Evolutionary conservation across 345 rosid genomes (phyloP).

Genomic region (Pugionium dolabratum): DNA sequence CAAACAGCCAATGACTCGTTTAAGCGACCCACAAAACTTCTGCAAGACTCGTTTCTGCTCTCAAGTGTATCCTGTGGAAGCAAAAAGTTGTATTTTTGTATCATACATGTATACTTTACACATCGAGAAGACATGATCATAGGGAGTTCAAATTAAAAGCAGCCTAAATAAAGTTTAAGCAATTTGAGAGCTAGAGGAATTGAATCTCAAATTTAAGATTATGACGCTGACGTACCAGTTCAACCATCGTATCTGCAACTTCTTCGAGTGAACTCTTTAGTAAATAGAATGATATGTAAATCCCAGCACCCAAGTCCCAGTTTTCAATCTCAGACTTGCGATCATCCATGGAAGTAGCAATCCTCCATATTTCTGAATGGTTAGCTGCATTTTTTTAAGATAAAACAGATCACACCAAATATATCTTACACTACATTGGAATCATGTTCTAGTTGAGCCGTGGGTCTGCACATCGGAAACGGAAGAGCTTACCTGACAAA

Average conservation of each 20-base stretch:
- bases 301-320: slow-evolving; percentile 96
- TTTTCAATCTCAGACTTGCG: slow-evolving; percentile 91
- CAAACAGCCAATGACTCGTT: slow-evolving; percentile 71
- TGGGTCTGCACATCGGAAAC: slow-evolving; percentile 15
- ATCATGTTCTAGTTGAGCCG: slow-evolving; percentile 9
- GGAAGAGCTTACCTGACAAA: slow-evolving; percentile 63
- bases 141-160: slow-evolving; percentile 4
- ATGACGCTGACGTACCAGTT: slow-evolving; percentile 52
- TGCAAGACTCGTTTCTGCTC: slow-evolving; percentile 62
- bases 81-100: slow-evolving; percentile 20
- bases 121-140: slow-evolving; percentile 1
- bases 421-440: slow-evolving; percentile 15
- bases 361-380: slow-evolving; percentile 75
- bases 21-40: slow-evolving; percentile 58
- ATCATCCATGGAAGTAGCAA: slow-evolving; percentile 78
- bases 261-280: slow-evolving; percentile 64
- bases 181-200: slow-evolving; percentile 7
- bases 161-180: slow-evolving; percentile 2
- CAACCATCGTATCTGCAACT: slow-evolving; percentile 49
- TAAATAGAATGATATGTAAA: slow-evolving; percentile 72
- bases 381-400: slow-evolving; percentile 52
- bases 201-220: slow-evolving; percentile 15
- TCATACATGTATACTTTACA: slow-evolving; percentile 13
- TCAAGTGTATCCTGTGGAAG: slow-evolving; percentile 70
- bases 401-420: slow-evolving; percentile 5